A percentile compares a stretch with the other conserved stretches of the same genome.
These are phyloP conservation scores for Alternaria longipes DNA, from an alignment of 2,329 filamentous ascomycete genomes.

Conservation along the genomic window DNA sequence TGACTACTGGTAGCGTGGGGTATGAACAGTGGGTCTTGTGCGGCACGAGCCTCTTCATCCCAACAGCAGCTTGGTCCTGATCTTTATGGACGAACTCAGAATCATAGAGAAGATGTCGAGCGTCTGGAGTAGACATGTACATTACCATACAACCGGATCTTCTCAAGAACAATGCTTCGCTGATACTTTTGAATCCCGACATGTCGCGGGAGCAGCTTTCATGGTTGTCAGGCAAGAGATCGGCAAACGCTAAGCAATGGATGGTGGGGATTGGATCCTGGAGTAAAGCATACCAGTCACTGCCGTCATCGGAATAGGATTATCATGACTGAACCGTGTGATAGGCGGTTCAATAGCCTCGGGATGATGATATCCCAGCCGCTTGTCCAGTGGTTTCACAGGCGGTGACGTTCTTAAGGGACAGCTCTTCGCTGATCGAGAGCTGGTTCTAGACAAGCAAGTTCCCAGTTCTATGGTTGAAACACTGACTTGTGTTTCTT, in stretches of 20 bases:
- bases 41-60: background rate
- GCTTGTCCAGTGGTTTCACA: conserved; percentile 1
- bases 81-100: accelerated
- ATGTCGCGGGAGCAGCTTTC: background rate
- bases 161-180: background rate
- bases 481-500: background rate
- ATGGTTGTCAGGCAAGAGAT: conserved; percentile 15
- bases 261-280: conserved; percentile 19
- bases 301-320: background rate
- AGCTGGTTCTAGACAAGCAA: background rate
- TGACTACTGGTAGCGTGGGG: background rate
- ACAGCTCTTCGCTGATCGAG: background rate
- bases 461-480: conserved; percentile 6
- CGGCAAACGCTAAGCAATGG: conserved; percentile 23
- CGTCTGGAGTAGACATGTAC: background rate
- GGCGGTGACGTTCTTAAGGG: conserved; percentile 9
- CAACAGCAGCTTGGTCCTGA: background rate
- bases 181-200: background rate
- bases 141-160: background rate
- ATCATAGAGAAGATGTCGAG: background rate
- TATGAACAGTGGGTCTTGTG: background rate
- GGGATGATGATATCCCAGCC: conserved; percentile 19
- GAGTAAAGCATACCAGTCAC: background rate
- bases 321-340: conserved; percentile 1
- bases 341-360: conserved; percentile 23